A percentile compares a stretch with the other conserved stretches of the same genome.
Evolutionary conservation across 2,329 filamentous ascomycete genomes (phyloP).

Genomic region (Aspergillus carbonarius): DNA sequence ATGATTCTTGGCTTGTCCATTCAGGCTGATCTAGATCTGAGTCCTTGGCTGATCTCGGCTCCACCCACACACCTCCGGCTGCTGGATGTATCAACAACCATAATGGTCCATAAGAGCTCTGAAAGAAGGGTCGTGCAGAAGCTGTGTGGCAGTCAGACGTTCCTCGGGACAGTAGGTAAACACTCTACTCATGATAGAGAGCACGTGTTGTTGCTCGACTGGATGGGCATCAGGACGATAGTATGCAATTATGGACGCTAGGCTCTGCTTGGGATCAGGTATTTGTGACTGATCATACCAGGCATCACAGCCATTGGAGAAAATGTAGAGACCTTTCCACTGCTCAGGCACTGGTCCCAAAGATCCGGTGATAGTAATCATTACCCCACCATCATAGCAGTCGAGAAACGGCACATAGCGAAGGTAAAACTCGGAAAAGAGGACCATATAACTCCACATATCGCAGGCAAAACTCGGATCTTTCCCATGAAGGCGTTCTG

Average conservation of each 20-base stretch:
- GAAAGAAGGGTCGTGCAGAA: conserved; percentile 30
- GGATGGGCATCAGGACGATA: conserved; percentile 21
- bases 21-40: too few species aligned
- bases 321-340: conserved; percentile 23
- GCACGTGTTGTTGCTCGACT: conserved; percentile 22
- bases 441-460: conserved; percentile 34
- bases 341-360: conserved; percentile 28
- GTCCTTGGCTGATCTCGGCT: too few species aligned
- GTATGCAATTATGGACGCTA: conserved; percentile 16
- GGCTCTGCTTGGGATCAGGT: conserved; percentile 4
- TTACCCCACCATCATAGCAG: conserved; percentile 17
- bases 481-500: conserved; percentile 27
- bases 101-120: conserved; percentile 30
- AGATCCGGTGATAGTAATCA: conserved; percentile 19
- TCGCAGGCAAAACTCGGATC: conserved; percentile 28
- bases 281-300: conserved; percentile 29
- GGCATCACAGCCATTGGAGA: conserved; percentile 18
- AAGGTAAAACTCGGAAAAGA: conserved; percentile 29
- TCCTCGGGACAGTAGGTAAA: conserved; percentile 27
- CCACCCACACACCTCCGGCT: too few species aligned
- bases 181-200: conserved; percentile 23
- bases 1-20: too few species aligned
- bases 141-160: conserved; percentile 25
- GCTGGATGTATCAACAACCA: conserved; percentile 21
- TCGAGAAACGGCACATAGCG: conserved; percentile 18